A percentile compares a stretch with the other conserved stretches of the same genome.
Evolutionary conservation across 2,329 filamentous ascomycete genomes (phyloP).

Genomic region (Ceratocystis smalleyi): DNA sequence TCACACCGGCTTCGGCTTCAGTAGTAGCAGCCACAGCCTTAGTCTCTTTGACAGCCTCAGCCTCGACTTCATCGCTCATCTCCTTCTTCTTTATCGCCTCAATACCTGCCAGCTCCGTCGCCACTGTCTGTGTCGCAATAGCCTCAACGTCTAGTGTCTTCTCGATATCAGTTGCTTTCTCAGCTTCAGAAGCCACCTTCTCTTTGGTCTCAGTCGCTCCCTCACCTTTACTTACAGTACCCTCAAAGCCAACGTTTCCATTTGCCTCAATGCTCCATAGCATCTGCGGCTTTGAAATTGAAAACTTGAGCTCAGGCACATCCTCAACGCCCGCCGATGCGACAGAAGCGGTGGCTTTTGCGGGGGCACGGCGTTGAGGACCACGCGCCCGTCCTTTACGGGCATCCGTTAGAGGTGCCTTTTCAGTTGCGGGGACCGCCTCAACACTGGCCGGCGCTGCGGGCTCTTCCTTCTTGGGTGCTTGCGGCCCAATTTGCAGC

Average conservation of each 20-base stretch:
- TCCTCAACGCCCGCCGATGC: slow-evolving; percentile 22
- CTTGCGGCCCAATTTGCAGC: slow-evolving; percentile 70
- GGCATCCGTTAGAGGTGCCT: slow-evolving; percentile 62
- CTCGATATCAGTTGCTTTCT: not conserved
- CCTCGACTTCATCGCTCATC: not conserved
- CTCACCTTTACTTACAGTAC: slow-evolving; percentile 21
- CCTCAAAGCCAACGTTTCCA: slow-evolving; percentile 32
- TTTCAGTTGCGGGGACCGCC: slow-evolving; percentile 39
- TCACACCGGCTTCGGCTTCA: not conserved
- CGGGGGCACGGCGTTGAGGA: slow-evolving; percentile 59
- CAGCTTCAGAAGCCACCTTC: not conserved
- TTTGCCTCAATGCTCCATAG: slow-evolving; percentile 36
- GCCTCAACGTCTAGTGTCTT: not conserved
- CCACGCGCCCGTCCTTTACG: slow-evolving; percentile 82
- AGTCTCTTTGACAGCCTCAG: not conserved
- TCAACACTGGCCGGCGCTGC: slow-evolving; percentile 35
- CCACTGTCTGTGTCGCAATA: not conserved
- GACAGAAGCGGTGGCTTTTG: slow-evolving; percentile 31
- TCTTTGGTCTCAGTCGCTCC: not conserved
- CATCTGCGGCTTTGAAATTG: slow-evolving; percentile 33
- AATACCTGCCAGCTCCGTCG: not conserved
- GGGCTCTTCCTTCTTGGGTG: slow-evolving; percentile 57
- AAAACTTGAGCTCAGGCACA: slow-evolving; percentile 26
- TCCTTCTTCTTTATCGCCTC: not conserved
- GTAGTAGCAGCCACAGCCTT: not conserved